A percentile compares a stretch with the other conserved stretches of the same genome.
Evolutionary conservation across 2,329 filamentous ascomycete species (phyloP).

Genomic region (Exophiala alcalophila): DNA sequence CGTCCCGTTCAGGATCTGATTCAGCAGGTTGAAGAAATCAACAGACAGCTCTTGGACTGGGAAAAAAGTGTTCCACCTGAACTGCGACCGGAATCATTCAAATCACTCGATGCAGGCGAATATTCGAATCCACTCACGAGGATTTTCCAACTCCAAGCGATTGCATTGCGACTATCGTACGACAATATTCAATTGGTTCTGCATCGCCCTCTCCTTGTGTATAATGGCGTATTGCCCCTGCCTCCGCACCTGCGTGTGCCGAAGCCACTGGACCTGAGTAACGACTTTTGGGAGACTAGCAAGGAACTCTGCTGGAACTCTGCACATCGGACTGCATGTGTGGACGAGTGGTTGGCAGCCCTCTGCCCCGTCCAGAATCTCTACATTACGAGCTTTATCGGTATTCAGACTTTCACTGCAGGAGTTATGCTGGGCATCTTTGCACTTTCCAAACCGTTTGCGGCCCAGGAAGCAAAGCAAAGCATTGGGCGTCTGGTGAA

Average conservation of each 20-base stretch:
- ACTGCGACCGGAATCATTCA: constrained; percentile 7
- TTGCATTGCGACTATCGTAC: constrained; percentile 43
- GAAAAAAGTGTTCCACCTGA: constrained; percentile 12
- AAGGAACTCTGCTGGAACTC: constrained; percentile 31
- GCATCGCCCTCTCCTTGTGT: constrained; percentile 40
- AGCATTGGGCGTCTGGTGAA: constrained; percentile 32
- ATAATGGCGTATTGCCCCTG: neutral
- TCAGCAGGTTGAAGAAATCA: constrained; percentile 6
- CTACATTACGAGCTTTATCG: constrained; percentile 45
- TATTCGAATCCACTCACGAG: neutral
- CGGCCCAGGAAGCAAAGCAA: constrained; percentile 43
- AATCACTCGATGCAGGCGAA: no score
- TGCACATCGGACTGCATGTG: constrained; percentile 39
- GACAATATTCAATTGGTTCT: constrained; percentile 45
- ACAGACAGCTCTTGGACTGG: constrained; percentile 8
- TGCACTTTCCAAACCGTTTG: constrained; percentile 44
- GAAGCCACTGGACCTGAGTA: neutral
- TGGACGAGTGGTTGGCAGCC: constrained; percentile 29
- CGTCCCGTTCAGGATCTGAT: neutral
- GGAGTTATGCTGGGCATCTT: constrained; percentile 45
- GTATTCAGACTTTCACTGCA: constrained; percentile 46
- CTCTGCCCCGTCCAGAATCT: constrained; percentile 41
- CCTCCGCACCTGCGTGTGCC: neutral
- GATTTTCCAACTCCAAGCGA: constrained; percentile 35
- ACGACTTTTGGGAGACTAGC: constrained; percentile 5